Evolutionary conservation across 371 early-diverging fungal species (phyloP).

Genomic region (Lichtheimia ramosa): DNA sequence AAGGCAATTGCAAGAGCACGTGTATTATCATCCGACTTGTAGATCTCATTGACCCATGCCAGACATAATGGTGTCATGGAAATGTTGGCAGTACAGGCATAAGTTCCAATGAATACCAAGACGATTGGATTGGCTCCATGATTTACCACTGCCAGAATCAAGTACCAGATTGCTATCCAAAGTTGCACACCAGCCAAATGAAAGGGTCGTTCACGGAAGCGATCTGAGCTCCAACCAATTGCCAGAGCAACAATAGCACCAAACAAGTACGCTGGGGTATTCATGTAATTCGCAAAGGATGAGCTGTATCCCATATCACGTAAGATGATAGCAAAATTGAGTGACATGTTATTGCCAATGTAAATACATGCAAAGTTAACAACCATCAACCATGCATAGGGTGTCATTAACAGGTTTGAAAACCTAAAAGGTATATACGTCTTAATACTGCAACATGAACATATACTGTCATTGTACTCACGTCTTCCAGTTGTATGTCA

Average conservation of each 20-base stretch:
- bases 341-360: conserved; percentile 38
- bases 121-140: conserved; percentile 11
- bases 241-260: conserved; percentile 18
- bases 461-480: neutral
- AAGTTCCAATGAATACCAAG: conserved; percentile 12
- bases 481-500: conserved; percentile 11
- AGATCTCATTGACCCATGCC: conserved; percentile 19
- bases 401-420: no score
- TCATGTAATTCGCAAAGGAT: conserved; percentile 43
- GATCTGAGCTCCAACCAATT: conserved; percentile 14
- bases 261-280: conserved; percentile 39
- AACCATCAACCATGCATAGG: conserved; percentile 21
- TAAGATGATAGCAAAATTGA: conserved; percentile 39
- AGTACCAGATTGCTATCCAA: conserved; percentile 21
- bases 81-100: conserved; percentile 5
- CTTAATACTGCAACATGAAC: neutral
- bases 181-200: conserved; percentile 11
- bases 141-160: conserved; percentile 13
- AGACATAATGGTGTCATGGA: conserved; percentile 3
- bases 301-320: conserved; percentile 26
- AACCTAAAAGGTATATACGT: no score
- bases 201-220: conserved; percentile 13
- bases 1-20: conserved; percentile 43
- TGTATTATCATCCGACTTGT: conserved; percentile 24
- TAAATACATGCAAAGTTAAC: conserved; percentile 40